These are phyloP conservation scores for Trichoderma reesei DNA, from an alignment of 495 filamentous ascomycete species.

Conservation along the genomic window DNA sequence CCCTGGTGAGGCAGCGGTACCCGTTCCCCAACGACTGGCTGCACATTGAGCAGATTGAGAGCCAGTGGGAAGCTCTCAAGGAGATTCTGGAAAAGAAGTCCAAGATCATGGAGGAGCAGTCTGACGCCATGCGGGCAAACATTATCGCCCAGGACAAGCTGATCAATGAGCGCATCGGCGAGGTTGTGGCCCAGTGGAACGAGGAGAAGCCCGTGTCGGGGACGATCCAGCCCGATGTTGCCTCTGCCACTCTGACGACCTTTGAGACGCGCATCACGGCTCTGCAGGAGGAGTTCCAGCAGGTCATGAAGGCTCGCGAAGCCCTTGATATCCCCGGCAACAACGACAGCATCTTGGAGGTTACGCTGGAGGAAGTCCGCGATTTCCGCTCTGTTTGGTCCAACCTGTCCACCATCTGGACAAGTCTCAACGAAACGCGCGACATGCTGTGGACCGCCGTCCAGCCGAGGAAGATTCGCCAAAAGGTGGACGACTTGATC, in stretches of 20 bases:
- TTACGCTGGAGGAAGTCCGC: constrained; percentile 89
- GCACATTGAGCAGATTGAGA: constrained; percentile 84
- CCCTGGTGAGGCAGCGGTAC: constrained; percentile 78
- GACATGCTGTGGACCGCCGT: constrained; percentile 89
- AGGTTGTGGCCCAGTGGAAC: constrained; percentile 78
- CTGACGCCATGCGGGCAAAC: constrained; percentile 89
- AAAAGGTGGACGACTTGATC: constrained; percentile 79
- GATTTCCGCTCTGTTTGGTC: constrained; percentile 99
- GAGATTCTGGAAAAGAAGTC: constrained; percentile 81
- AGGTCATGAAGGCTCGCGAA: constrained; percentile 94
- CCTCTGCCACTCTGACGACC: constrained; percentile 62
- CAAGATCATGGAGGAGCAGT: constrained; percentile 92
- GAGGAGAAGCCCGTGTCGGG: constrained; percentile 95
- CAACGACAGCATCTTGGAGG: constrained; percentile 62
- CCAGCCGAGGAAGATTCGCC: constrained; percentile 80
- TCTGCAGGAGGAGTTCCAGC: constrained; percentile 76
- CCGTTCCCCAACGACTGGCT: constrained; percentile 92
- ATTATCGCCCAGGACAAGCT: constrained; percentile 89
- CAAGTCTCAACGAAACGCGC: constrained; percentile 84
- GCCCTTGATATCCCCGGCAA: constrained; percentile 80
- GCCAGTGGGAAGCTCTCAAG: constrained; percentile 84
- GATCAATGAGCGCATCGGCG: constrained; percentile 73
- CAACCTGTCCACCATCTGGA: constrained; percentile 90
- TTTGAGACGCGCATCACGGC: constrained; percentile 76
- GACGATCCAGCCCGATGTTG: constrained; percentile 78